Evolutionary conservation across 75 land plant species (phyloP).

Genomic region (Pinus taeda): DNA sequence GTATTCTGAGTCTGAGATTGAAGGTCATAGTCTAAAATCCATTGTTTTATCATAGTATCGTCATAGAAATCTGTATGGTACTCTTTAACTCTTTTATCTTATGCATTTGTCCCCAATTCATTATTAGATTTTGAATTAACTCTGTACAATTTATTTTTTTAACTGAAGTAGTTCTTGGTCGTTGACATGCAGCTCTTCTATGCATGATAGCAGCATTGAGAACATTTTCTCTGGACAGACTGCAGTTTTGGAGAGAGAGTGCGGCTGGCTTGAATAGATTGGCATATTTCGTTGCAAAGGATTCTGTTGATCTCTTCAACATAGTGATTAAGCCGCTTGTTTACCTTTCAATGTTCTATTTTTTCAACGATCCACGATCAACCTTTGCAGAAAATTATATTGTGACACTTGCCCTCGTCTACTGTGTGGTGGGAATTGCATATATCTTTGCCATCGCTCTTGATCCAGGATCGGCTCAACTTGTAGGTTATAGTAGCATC

Average conservation of each 20-base stretch:
- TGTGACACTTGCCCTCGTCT: conserved; percentile 70
- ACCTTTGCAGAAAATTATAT: conserved; percentile 71
- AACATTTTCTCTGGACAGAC: conserved; percentile 85
- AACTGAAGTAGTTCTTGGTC: neutral
- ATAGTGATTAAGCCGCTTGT: conserved; percentile 83
- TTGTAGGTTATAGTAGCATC: conserved; percentile 42
- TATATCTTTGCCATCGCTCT: conserved; percentile 76
- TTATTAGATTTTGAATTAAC: neutral
- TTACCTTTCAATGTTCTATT: conserved; percentile 92
- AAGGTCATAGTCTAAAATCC: neutral
- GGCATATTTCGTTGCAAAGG: conserved; percentile 88
- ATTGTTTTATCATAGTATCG: neutral
- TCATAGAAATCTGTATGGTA: neutral
- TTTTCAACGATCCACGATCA: conserved; percentile 94
- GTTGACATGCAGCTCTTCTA: conserved; percentile 65
- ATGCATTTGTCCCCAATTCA: neutral
- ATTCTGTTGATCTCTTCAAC: conserved; percentile 80
- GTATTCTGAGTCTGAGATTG: neutral
- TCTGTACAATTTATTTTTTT: neutral
- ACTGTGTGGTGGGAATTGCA: conserved; percentile 88
- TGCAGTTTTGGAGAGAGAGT: conserved; percentile 89
- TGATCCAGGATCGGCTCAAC: conserved; percentile 80
- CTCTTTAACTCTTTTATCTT: neutral
- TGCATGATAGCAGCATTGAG: conserved; percentile 89
- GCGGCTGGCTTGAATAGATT: conserved; percentile 88